phyloP scores from a whole-genome alignment of 805 yeast genomes.

The Sugiyamaella chiloensis region DNA sequence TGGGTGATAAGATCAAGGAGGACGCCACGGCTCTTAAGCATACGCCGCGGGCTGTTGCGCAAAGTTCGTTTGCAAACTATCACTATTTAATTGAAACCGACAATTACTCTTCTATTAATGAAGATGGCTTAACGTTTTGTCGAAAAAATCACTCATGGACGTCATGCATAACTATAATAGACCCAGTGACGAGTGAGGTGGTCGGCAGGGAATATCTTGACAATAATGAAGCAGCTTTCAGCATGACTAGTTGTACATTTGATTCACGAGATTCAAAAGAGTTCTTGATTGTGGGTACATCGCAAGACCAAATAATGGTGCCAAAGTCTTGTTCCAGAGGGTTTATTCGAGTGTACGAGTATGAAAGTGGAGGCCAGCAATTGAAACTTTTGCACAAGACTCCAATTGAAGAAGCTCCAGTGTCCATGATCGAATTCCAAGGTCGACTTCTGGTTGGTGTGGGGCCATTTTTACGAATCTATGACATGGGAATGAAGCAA shows the following conservation, averaged over 20 bases:
- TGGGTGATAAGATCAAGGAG: constrained; percentile 20
- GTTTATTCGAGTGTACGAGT: constrained; percentile 30
- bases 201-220: constrained; percentile 45
- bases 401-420: constrained; percentile 29
- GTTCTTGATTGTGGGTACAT: constrained; percentile 30
- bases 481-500: constrained; percentile 76
- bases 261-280: constrained; percentile 21
- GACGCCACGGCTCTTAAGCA: constrained; percentile 7
- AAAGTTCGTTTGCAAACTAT: constrained; percentile 17
- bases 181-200: constrained; percentile 35
- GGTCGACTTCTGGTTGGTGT: constrained; percentile 61
- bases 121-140: not conserved
- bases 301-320: constrained; percentile 26
- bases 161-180: constrained; percentile 52
- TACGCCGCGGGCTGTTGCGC: constrained; percentile 23
- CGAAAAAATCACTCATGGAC: constrained; percentile 42
- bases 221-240: constrained; percentile 42
- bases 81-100: constrained; percentile 49
- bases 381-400: constrained; percentile 13
- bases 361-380: constrained; percentile 35
- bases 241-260: constrained; percentile 38
- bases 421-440: constrained; percentile 52
- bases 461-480: constrained; percentile 52
- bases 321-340: constrained; percentile 25
- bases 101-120: constrained; percentile 15